Conservation (phyloP, 192 early-diverging fungal genomes). For the Lobosporangium transversale region DNA sequence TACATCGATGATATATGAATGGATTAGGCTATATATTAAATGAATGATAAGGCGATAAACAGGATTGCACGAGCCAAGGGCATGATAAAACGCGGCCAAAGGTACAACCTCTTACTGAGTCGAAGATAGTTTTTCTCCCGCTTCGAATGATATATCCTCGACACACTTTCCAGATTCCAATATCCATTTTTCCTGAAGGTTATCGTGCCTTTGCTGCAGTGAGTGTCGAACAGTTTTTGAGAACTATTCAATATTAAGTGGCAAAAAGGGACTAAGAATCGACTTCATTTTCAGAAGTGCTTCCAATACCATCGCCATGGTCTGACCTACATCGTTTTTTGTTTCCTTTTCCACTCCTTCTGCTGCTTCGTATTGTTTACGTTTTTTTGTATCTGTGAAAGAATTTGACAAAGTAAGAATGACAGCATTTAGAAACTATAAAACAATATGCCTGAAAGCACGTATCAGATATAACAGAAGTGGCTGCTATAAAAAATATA, state of each 20-base stretch:
- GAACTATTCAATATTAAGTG: neutral
- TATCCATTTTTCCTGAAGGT: neutral
- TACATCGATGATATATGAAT: conserved; percentile 18
- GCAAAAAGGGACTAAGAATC: neutral
- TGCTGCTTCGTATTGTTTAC: too few relatives aligned
- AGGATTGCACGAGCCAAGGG: neutral
- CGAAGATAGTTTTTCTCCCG: neutral
- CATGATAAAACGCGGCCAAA: neutral
- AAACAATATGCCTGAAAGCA: neutral
- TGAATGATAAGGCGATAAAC: neutral
- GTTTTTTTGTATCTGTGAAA: too few relatives aligned
- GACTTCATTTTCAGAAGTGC: neutral
- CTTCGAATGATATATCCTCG: neutral
- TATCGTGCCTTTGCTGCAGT: neutral
- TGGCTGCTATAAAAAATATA: neutral
- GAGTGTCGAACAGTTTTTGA: neutral
- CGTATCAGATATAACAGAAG: neutral
- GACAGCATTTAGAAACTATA: neutral
- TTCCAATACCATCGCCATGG: neutral
- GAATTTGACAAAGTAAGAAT: neutral
- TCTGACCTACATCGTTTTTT: conserved; percentile 1
- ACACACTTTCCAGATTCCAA: neutral
- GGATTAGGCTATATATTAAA: conserved; percentile 13
- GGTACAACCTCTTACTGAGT: neutral
- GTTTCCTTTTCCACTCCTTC: too few relatives aligned